Evolutionary conservation across 2,329 filamentous ascomycete species (phyloP), one percentile per base, ranked within the genome.

Genomic region (Gnomoniopsis sp.): DNA sequence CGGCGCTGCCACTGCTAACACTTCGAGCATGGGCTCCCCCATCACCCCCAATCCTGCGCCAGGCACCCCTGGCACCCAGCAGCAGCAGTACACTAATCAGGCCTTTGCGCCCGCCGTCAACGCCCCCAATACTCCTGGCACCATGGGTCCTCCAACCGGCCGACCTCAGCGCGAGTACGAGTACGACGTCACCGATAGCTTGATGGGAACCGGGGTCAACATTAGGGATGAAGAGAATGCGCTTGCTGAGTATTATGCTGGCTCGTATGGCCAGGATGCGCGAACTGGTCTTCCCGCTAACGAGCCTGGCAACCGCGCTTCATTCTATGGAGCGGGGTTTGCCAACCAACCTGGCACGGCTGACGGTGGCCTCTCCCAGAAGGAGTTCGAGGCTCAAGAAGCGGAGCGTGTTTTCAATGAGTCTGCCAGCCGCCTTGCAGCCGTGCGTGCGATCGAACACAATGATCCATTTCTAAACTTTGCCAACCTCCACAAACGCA

Each of bases 151-250:
- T 61, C 85, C 82, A 66, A 78, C 79, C 19, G 88, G 89, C 58
- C 79, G 80, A 64, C 82, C 85, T 47, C 80, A 82, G 14, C 91
- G 86, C 64, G 80, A 82, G 56, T 79, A 80, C 57, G 77, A 84
- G 58, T 86, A 93, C 66, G 91, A 96, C 67, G 82, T 93, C 49
- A 90, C 88, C 64, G 93, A 97, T 74, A 89, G 92, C 53, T 75
- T 96, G 56, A 88, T 88, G 19, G 90, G 89, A 19, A 93, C 91
- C 17, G 92, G 91, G 52, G 91, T 97, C 63, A 90, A 96, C 75
- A 75, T 96, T 49, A 87, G 88, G 59, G 91, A 91, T 64, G 93
- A 96, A 72, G 91, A 96, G 68, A 90, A 92, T 66, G 90, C 86
- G 64, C 80, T 95, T 71, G 87, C 90, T 48, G 86, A 85, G 60